Evolutionary conservation across 148 eudicot genomes (phyloP), one percentile per base, ranked within the genome.

Genomic region (Rhododendron vialii): DNA sequence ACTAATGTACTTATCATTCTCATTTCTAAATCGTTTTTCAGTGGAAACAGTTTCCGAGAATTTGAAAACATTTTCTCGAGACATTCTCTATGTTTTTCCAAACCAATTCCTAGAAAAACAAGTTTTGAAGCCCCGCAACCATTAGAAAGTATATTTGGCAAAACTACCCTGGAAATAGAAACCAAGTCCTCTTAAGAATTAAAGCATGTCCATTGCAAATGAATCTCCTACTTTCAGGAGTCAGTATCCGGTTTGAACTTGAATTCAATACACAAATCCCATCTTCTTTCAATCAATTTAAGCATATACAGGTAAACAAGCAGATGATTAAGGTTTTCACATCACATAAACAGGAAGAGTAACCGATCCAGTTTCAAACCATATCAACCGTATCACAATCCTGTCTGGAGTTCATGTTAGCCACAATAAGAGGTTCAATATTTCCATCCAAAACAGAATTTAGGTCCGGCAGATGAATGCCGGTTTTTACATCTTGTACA

Each of bases 371-470:
- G 71, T 84, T 84, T 89, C 88, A 89, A n/a, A 26, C 45, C 84
- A 51, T 85, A 78, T 89, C 90, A 87, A 33, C 53, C 82, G 57
- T 83, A 78, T 89, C 89, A 87, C 38, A 69, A 57, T 88, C 77
- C 51, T 89, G 93, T 92, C 97, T 94, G 47, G 88, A 47, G 78
- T 88, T 89, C 47, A 92, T 90, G 85, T 90, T 94, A 82, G 98
- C 98, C 73, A 87, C 88, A 80, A 96, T 85, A 69, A 96, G 92
- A 73, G 90, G 83, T 84, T 94, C 93, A 57, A 96, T 90, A 86
- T 95, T 94, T 26, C 99, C 99, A 86, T 93, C 92, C 84, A 96
- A 88, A 76, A 95, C 96, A 84, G 95, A 91, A 78, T 88, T 93
- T 82, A 94, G 76, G 88, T 95, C 95, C 15, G 90, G 85, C 85